phyloP scores from a whole-genome alignment of 2,329 filamentous ascomycete species.

The Aureobasidium sp. region DNA sequence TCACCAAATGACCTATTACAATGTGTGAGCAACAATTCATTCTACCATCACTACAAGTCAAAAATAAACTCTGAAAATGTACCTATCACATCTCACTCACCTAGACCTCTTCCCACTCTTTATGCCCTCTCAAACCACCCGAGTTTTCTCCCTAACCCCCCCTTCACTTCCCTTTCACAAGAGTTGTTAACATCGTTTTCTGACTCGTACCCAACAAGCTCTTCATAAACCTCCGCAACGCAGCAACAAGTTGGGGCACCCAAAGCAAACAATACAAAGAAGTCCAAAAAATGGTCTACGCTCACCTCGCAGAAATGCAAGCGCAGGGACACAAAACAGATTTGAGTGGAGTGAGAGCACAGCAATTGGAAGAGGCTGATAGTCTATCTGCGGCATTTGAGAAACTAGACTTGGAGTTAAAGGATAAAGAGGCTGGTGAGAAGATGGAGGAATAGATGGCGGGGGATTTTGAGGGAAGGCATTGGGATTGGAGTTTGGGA shows the following conservation, averaged over 20 bases:
- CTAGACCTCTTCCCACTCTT: too few species aligned
- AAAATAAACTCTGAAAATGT: conserved; percentile 1
- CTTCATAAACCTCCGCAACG: conserved; percentile 28
- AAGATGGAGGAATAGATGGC: background rate
- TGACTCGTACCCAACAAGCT: conserved; percentile 18
- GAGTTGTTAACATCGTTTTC: too few species aligned
- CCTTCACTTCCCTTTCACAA: too few species aligned
- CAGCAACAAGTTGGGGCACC: conserved; percentile 26
- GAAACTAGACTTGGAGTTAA: conserved; percentile 7
- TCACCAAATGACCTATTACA: conserved; percentile 1
- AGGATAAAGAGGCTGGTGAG: background rate
- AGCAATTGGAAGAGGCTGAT: background rate
- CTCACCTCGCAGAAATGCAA: conserved; percentile 25
- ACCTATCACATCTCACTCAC: background rate
- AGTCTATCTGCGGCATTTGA: background rate
- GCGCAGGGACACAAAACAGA: conserved; percentile 18
- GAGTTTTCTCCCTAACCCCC: too few species aligned
- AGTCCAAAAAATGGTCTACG: conserved; percentile 23
- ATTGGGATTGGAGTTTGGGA: background rate
- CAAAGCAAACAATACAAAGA: conserved; percentile 23
- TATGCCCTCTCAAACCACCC: too few species aligned
- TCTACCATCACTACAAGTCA: background rate
- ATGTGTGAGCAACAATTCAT: background rate
- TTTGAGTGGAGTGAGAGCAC: conserved; percentile 12
- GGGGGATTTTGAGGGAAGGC: background rate